Base-by-base conservation (phyloP, 305 asterid species). In the Striga hermonthica region DNA sequence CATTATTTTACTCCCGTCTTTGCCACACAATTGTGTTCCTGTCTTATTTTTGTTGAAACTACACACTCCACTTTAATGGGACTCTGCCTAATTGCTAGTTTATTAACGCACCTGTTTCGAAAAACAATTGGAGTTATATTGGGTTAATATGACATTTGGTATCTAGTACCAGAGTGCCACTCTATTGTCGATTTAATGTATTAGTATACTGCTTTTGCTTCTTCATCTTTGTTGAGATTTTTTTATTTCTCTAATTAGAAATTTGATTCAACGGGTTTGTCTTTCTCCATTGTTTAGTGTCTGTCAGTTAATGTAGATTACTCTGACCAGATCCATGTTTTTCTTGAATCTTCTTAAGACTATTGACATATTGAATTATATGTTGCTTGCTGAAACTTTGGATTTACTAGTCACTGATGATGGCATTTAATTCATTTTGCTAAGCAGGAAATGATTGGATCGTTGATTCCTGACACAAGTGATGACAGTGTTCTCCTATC, bases 391-490 rank as follows among this genome's bases (percentile, higher is more conserved):
- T 58, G 67, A 60, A 10, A 35, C 56, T 53, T 66, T 41, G 11
- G 7, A 43, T 55, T 34, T 9, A 45, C 40, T 56, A 15, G 72
- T 59, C 11, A 34, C 62, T 72, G 45, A 60, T 63, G 68, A 68
- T 61, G 65, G 40, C 58, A 54, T 59, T 35, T 68, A 37, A 13
- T 60, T 14, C 52, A 68, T 71, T 73, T 59, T 44, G 15, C 47
- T 68, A 34, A 72, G 62, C 84, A 87, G 96, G 88, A 75, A 71
- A 64, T 14, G 57, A 66, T 49, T 50, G 59, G 71, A 59, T 54
- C 60, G 53, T 72, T 72, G 66, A 76, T 72, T 50, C 70, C 76
- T 57, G 54, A 65, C 31, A 62, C 76, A 39, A 74, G 69, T 74
- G 73, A 74, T 74, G 72, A 53, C 67, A 60, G 56, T 72, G 70